Evolutionary conservation across 257 asterid genomes (phyloP).

Genomic region (Ajuga chamaepitys): DNA sequence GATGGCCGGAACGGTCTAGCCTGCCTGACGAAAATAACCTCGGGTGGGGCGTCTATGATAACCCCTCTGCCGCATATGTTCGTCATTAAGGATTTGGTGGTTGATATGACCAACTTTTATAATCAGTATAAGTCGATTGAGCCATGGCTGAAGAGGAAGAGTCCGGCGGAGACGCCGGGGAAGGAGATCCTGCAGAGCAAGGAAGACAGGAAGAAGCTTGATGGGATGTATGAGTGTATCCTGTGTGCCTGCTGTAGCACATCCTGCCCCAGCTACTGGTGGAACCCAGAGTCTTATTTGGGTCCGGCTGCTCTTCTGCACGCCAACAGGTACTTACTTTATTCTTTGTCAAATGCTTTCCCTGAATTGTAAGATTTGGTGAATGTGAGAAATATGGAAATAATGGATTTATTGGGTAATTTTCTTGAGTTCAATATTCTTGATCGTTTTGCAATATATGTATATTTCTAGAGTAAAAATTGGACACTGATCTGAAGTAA

Average conservation of each 20-base stretch:
- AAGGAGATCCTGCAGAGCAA: no score
- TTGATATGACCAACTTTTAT: constrained; percentile 92
- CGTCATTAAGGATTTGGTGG: constrained; percentile 92
- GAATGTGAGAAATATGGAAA: neutral
- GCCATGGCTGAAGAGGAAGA: no score
- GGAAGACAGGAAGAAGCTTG: constrained; percentile 92
- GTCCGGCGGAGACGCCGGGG: no score
- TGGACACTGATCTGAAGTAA: no score
- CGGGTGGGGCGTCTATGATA: constrained; percentile 39
- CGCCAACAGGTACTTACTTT: constrained; percentile 67
- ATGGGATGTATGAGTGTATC: constrained; percentile 96
- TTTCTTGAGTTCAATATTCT: no score
- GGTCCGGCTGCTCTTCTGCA: constrained; percentile 98
- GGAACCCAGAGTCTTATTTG: constrained; percentile 96
- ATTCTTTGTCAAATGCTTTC: neutral
- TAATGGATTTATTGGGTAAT: neutral
- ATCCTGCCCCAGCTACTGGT: constrained; percentile 96
- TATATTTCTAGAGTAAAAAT: no score
- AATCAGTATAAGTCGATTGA: no score
- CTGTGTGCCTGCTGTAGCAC: constrained; percentile 95
- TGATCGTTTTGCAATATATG: no score
- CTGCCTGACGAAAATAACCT: constrained; percentile 66
- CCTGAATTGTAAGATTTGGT: neutral
- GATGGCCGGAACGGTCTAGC: constrained; percentile 84
- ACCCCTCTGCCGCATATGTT: constrained; percentile 96